phyloP scores from a whole-genome alignment of 2,329 filamentous ascomycete genomes.

The Botryotinia calthae region DNA sequence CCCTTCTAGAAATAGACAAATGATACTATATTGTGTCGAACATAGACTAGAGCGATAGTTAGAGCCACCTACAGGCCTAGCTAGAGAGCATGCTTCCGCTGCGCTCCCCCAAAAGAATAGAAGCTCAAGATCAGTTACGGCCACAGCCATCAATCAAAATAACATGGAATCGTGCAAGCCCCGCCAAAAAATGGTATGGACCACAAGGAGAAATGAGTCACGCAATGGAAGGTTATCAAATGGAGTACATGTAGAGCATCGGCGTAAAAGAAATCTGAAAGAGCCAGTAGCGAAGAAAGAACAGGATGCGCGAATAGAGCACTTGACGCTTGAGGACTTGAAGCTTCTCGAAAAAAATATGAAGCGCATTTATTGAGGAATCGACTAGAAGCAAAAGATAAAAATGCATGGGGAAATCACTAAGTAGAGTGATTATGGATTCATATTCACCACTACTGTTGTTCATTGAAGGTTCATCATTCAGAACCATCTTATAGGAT shows the following conservation, averaged over 20 bases:
- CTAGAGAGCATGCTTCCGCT: background rate
- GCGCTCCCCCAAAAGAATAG: background rate
- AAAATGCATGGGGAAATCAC: background rate
- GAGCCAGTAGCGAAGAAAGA: background rate
- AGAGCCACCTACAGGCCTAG: background rate
- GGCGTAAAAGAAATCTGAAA: too few species aligned
- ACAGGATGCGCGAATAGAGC: background rate
- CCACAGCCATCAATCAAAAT: background rate
- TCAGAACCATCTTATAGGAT: background rate
- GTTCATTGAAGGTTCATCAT: background rate
- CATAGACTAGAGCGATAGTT: background rate
- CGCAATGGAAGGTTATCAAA: background rate
- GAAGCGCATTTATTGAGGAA: background rate
- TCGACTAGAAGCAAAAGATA: background rate
- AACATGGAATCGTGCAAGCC: background rate
- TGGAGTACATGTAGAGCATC: background rate
- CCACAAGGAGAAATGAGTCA: background rate
- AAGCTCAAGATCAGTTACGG: background rate
- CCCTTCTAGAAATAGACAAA: background rate
- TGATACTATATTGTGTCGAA: background rate
- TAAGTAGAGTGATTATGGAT: background rate
- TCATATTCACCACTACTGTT: background rate
- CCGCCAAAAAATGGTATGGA: background rate
- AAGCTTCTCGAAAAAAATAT: too few species aligned
- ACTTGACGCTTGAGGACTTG: background rate